Percentiles rank a stretch among this genome's conserved stretches.
Evolutionary conservation across 371 early-diverging fungal genomes (phyloP).

Genomic region (Mortierella polycephala): DNA sequence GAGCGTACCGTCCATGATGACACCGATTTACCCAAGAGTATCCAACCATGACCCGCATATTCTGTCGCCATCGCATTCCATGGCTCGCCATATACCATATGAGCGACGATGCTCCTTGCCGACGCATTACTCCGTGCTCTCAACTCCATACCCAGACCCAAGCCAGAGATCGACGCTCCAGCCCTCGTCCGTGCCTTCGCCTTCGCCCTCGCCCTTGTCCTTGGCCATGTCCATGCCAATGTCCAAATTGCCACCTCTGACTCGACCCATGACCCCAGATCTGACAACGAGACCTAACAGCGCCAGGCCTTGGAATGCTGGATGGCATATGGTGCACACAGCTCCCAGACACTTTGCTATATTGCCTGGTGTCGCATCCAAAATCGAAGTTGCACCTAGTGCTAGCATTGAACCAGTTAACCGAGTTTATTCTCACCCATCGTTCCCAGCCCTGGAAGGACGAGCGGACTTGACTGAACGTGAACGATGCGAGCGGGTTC

Average conservation of each 20-base stretch:
- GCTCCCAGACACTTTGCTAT: slow-evolving; percentile 23
- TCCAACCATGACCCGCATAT: neutral
- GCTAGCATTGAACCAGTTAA: neutral
- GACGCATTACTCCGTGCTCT: slow-evolving; percentile 5
- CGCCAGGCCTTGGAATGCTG: slow-evolving; percentile 1
- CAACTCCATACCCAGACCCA: no score
- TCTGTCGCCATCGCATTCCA: slow-evolving; percentile 8
- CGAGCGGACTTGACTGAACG: neutral
- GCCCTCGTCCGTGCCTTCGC: no score
- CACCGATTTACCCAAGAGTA: slow-evolving; percentile 13
- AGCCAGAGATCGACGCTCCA: no score
- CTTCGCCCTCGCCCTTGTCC: neutral
- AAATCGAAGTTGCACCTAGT: neutral
- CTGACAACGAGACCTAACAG: slow-evolving; percentile 4
- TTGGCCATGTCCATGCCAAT: neutral
- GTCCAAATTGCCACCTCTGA: neutral
- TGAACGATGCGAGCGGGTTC: neutral
- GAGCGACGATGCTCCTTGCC: slow-evolving; percentile 44
- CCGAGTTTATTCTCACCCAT: neutral
- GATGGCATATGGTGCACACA: neutral
- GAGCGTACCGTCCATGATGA: slow-evolving; percentile 39
- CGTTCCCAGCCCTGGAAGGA: neutral
- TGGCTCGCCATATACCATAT: slow-evolving; percentile 35
- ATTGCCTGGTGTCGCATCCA: slow-evolving; percentile 19
- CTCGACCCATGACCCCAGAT: slow-evolving; percentile 46